Conservation (phyloP, 768 basidiomycete genomes). For the Pleurotus ostreatus region DNA sequence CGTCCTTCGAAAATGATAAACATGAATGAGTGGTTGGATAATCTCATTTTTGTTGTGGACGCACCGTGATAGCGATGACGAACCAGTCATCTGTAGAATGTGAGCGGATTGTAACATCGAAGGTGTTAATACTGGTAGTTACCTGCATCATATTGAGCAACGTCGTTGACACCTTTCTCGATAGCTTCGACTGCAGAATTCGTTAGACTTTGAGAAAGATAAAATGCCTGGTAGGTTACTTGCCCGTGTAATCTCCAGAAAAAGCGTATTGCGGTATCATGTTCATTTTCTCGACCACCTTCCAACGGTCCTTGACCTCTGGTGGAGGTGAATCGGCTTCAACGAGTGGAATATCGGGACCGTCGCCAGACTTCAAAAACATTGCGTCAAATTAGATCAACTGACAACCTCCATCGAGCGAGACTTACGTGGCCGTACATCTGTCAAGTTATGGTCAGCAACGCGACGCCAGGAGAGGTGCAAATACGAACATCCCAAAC, state of each 20-base stretch:
- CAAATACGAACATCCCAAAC: conserved; percentile 63
- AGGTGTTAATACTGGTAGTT: conserved; percentile 6
- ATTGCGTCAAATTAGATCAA: not conserved
- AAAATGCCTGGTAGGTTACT: conserved; percentile 3
- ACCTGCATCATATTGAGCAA: conserved; percentile 62
- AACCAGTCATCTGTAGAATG: conserved; percentile 58
- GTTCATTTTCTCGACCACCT: conserved; percentile 65
- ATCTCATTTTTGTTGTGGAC: conserved; percentile 9
- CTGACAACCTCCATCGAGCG: not conserved
- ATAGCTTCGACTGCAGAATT: conserved; percentile 54
- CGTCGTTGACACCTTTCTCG: conserved; percentile 55
- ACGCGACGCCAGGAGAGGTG: not conserved
- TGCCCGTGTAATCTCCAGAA: conserved; percentile 63
- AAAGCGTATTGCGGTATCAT: conserved; percentile 68
- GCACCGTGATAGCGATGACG: conserved; percentile 61
- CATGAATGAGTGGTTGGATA: not conserved
- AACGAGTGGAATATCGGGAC: conserved; percentile 50
- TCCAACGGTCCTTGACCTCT: conserved; percentile 60
- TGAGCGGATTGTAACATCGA: not conserved
- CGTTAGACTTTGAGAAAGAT: no score
- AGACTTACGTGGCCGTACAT: conserved; percentile 60
- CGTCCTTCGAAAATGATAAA: conserved; percentile 35
- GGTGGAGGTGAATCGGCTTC: conserved; percentile 43
- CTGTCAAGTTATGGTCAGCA: conserved; percentile 23
- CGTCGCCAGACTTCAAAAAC: conserved; percentile 54